Evolutionary conservation across 2,329 filamentous ascomycete species (phyloP).

Genomic region (Fusarium compactum): DNA sequence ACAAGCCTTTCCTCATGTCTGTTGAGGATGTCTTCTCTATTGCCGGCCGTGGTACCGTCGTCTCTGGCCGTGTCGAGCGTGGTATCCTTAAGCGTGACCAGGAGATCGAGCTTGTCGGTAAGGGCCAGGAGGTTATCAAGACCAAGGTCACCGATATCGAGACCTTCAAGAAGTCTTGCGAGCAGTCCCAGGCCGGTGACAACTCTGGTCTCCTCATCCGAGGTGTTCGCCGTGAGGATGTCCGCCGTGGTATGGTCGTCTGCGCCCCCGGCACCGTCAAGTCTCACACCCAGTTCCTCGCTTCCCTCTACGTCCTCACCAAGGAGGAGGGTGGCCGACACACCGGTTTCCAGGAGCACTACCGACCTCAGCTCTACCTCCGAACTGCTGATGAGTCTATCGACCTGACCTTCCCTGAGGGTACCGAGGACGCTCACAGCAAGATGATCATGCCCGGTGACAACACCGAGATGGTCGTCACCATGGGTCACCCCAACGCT

Average conservation of each 20-base stretch:
- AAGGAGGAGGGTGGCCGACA: constrained; percentile 99
- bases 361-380: constrained; percentile 96
- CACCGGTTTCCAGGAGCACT: constrained; percentile 95
- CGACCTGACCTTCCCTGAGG: constrained; percentile 87
- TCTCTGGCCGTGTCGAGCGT: constrained; percentile 96
- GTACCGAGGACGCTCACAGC: constrained; percentile 74
- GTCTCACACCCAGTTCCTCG: constrained; percentile 90
- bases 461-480: constrained; percentile 97
- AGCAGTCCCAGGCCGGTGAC: constrained; percentile 94
- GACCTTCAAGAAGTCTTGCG: constrained; percentile 99
- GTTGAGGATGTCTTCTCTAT: constrained; percentile 95
- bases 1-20: constrained; percentile 99
- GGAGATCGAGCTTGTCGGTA: constrained; percentile 95
- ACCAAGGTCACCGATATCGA: constrained; percentile 99
- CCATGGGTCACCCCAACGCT: constrained; percentile 86
- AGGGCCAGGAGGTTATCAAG: constrained; percentile 85
- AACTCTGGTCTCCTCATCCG: constrained; percentile 98
- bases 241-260: constrained; percentile 94
- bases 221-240: constrained; percentile 95
- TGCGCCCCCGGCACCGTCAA: constrained; percentile 85
- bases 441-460: constrained; percentile 98
- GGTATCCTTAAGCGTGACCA: constrained; percentile 92
- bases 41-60: constrained; percentile 93
- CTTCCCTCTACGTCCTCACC: constrained; percentile 95
- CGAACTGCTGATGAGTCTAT: constrained; percentile 88